phyloP scores from a whole-genome alignment of 73 alveolate species.

The Urostyla sp. region DNA sequence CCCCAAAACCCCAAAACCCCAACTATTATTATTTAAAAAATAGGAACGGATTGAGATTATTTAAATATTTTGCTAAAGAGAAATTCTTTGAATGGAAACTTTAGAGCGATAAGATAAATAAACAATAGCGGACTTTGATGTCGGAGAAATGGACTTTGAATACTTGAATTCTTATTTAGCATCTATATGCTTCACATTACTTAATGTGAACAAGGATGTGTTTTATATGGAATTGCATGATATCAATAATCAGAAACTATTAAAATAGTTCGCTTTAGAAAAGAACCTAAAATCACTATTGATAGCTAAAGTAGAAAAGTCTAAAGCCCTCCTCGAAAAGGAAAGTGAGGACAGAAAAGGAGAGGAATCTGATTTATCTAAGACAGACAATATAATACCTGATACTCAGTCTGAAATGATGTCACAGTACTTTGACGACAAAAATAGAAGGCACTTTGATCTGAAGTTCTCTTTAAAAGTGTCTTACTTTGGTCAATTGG shows the following conservation, averaged over 20 bases:
- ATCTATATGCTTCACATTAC: conserved; percentile 54
- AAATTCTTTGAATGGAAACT: too few species aligned
- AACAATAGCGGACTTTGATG: too few species aligned
- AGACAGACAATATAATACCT: not conserved
- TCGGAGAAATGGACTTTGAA: conserved; percentile 60
- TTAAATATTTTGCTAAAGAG: too few species aligned
- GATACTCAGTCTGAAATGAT: too few species aligned
- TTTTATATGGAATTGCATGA: conserved; percentile 64
- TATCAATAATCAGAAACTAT: conserved; percentile 34
- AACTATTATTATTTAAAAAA: too few species aligned
- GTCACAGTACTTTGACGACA: too few species aligned
- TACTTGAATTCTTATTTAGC: conserved; percentile 56
- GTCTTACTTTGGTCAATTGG: conserved; percentile 33
- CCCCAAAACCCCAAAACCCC: too few species aligned
- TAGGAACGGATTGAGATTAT: too few species aligned
- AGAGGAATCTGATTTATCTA: not conserved
- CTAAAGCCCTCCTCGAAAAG: conserved; percentile 33
- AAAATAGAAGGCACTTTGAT: conserved; percentile 50
- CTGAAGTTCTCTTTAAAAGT: conserved; percentile 42
- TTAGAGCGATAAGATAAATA: too few species aligned
- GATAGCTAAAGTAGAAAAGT: conserved; percentile 55
- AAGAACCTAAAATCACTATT: conserved; percentile 58
- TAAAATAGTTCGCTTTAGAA: conserved; percentile 38
- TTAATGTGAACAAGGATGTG: conserved; percentile 59
- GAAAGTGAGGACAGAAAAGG: conserved; percentile 13